These are phyloP conservation scores for Boechera retrofracta DNA, from an alignment of 345 rosid genomes.

Conservation along the genomic window DNA sequence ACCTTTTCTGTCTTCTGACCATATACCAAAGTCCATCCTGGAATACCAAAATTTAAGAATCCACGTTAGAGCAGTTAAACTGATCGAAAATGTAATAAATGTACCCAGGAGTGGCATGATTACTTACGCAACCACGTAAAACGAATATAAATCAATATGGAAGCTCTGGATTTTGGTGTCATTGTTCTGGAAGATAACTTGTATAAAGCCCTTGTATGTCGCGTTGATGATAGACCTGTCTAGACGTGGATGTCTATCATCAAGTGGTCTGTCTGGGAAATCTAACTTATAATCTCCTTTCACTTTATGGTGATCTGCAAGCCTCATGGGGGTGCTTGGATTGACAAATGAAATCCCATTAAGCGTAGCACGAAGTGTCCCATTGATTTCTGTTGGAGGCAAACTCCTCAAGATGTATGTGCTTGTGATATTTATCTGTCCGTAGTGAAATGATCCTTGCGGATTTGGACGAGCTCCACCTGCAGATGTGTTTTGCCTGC, in stretches of 20 bases:
- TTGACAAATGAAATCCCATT: constrained; percentile 87
- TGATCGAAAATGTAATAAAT: not conserved
- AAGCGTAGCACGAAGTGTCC: constrained; percentile 64
- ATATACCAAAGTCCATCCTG: constrained; percentile 91
- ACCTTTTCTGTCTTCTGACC: constrained; percentile 73
- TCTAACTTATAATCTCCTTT: constrained; percentile 88
- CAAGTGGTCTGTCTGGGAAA: constrained; percentile 72
- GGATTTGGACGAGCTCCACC: constrained; percentile 99
- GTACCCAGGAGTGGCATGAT: constrained; percentile 17
- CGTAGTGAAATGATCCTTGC: constrained; percentile 93
- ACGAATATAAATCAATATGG: constrained; percentile 84
- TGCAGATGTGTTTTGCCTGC: constrained; percentile 83
- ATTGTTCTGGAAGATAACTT: constrained; percentile 84
- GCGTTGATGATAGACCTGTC: constrained; percentile 81
- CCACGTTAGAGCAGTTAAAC: not conserved
- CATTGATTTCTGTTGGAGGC: constrained; percentile 65
- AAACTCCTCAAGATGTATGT: constrained; percentile 70
- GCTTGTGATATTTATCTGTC: constrained; percentile 73
- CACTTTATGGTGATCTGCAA: constrained; percentile 69
- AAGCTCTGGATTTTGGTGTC: constrained; percentile 90
- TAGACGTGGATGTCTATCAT: constrained; percentile 51
- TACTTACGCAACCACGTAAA: constrained; percentile 86
- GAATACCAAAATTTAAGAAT: constrained; percentile 18
- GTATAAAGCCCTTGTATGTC: constrained; percentile 82
- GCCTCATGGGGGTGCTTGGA: constrained; percentile 71